phyloP scores from a whole-genome alignment of 1,284 basidiomycete genomes.

The Ceratobasidium sp. region DNA sequence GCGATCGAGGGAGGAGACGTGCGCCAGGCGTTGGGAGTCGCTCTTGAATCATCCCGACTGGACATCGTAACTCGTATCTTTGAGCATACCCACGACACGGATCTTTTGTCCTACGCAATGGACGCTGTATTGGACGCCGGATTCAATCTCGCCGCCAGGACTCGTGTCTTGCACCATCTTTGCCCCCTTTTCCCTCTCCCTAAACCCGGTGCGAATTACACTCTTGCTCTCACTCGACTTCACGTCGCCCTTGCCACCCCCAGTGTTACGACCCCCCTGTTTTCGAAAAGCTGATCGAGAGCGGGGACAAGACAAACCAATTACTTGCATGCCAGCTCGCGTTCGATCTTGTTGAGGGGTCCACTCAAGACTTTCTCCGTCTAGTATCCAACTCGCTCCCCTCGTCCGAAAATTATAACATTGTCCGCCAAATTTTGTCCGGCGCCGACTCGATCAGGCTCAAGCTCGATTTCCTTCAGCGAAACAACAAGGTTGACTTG shows the following conservation, averaged over 20 bases:
- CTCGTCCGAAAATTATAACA: constrained; percentile 63
- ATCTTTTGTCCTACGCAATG: constrained; percentile 87
- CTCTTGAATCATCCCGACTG: constrained; percentile 85
- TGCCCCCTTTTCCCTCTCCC: constrained; percentile 82
- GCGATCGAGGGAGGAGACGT: constrained; percentile 87
- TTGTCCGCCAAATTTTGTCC: constrained; percentile 79
- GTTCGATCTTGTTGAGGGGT: constrained; percentile 92
- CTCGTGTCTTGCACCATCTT: constrained; percentile 75
- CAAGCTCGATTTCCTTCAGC: constrained; percentile 91
- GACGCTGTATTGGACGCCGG: constrained; percentile 85
- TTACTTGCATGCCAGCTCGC: constrained; percentile 90
- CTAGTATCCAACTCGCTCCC: constrained; percentile 27
- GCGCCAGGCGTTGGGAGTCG: constrained; percentile 93
- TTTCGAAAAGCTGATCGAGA: constrained; percentile 69
- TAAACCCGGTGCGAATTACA: constrained; percentile 73
- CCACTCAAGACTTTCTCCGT: constrained; percentile 86
- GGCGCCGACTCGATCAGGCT: constrained; percentile 90
- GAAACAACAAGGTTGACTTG: constrained; percentile 91
- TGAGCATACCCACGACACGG: constrained; percentile 71
- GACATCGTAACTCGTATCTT: constrained; percentile 84
- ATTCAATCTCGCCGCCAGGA: constrained; percentile 80
- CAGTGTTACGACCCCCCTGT: constrained; percentile 72
- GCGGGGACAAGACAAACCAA: constrained; percentile 60
- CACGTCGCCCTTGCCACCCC: constrained; percentile 86
- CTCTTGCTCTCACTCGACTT: constrained; percentile 81